These are phyloP conservation scores for Fonsecaea erecta DNA, from an alignment of 2,329 filamentous ascomycete genomes.

Conservation along the genomic window DNA sequence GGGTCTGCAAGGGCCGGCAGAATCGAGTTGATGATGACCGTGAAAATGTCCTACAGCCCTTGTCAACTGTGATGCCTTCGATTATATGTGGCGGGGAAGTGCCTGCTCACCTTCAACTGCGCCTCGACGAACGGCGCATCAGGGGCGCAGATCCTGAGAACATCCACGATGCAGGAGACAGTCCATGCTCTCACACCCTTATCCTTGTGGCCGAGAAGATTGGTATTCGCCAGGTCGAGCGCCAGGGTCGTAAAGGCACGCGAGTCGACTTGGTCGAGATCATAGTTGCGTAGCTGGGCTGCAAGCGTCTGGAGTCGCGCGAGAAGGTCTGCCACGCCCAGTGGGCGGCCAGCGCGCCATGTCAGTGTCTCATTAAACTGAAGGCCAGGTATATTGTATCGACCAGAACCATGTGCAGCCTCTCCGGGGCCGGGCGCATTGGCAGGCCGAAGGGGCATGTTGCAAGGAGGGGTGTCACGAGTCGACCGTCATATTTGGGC, in stretches of 20 bases:
- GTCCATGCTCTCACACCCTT: slow-evolving; percentile 88
- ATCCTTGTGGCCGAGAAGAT: slow-evolving; percentile 88
- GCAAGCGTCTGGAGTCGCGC: slow-evolving; percentile 78
- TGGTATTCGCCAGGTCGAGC: slow-evolving; percentile 79
- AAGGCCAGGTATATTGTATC: slow-evolving; percentile 51
- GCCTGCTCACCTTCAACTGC: slow-evolving; percentile 76
- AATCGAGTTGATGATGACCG: slow-evolving; percentile 80
- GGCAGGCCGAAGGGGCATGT: slow-evolving; percentile 34
- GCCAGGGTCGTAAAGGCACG: slow-evolving; percentile 84
- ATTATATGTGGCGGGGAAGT: background rate
- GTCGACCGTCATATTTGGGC: slow-evolving; percentile 7
- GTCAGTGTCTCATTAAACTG: slow-evolving; percentile 84
- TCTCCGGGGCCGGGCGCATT: slow-evolving; percentile 28
- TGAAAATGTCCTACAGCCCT: slow-evolving; percentile 78
- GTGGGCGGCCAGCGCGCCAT: slow-evolving; percentile 90
- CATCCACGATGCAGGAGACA: slow-evolving; percentile 87
- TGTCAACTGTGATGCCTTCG: slow-evolving; percentile 11
- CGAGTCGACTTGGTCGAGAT: slow-evolving; percentile 82
- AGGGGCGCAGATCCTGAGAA: slow-evolving; percentile 88
- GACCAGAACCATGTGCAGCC: slow-evolving; percentile 22
- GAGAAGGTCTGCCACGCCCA: slow-evolving; percentile 80
- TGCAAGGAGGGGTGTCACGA: slow-evolving; percentile 18
- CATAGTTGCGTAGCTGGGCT: slow-evolving; percentile 80
- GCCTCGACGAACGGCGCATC: slow-evolving; percentile 90
- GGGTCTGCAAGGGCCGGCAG: slow-evolving; percentile 85